These are phyloP conservation scores for Phoma sp. DNA, from an alignment of 2,329 filamentous ascomycete species.

Conservation along the genomic window DNA sequence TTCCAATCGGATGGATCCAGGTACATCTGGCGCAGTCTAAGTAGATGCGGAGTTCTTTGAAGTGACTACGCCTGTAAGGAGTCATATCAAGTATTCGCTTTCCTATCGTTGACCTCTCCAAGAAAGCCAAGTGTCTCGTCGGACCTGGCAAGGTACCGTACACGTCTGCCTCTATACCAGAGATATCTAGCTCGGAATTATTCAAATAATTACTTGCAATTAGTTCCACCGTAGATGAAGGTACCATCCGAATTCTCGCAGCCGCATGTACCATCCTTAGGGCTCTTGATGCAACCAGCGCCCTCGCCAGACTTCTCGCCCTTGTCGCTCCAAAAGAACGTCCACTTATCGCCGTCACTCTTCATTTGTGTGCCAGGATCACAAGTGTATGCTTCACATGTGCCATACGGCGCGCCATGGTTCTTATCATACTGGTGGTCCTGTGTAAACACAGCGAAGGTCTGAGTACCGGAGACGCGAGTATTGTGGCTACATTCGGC, in stretches of 20 bases:
- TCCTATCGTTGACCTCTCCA: too few species aligned
- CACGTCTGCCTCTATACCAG: too few species aligned
- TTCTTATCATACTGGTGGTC: conserved; percentile 54
- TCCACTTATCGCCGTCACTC: conserved; percentile 24
- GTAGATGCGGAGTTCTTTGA: too few species aligned
- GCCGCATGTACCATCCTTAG: conserved; percentile 30
- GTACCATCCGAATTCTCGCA: conserved; percentile 35
- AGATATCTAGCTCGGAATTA: not conserved
- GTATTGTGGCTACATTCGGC: conserved; percentile 54
- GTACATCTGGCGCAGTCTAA: too few species aligned
- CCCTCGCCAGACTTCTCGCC: conserved; percentile 29
- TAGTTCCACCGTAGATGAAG: conserved; percentile 24
- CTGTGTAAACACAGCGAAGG: conserved; percentile 51
- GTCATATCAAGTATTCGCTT: too few species aligned
- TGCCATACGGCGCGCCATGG: conserved; percentile 57
- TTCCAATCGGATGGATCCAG: too few species aligned
- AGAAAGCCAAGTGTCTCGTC: too few species aligned
- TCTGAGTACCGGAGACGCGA: conserved; percentile 44
- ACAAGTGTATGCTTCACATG: conserved; percentile 44
- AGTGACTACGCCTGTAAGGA: too few species aligned
- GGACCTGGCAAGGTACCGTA: too few species aligned
- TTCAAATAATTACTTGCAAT: conserved; percentile 1
- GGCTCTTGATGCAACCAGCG: conserved; percentile 37
- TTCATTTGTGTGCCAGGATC: conserved; percentile 23
- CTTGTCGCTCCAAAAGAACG: conserved; percentile 32